Conservation (phyloP, 2,329 filamentous ascomycete species). For the Lasiodiplodia sp. region DNA sequence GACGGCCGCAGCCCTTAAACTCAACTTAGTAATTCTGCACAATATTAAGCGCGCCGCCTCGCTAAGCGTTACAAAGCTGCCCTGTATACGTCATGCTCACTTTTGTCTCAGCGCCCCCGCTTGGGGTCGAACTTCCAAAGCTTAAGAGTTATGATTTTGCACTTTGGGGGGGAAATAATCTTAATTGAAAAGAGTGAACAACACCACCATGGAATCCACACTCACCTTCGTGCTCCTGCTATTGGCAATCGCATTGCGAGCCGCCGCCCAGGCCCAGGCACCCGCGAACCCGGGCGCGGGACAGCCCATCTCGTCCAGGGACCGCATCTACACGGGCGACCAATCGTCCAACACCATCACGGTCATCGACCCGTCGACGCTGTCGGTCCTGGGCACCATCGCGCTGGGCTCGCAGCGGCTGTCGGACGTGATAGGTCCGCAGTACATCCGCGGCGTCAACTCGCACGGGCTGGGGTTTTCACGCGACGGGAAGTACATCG, state of each 20-base stretch:
- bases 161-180: no score
- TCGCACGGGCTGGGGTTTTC: constrained; percentile 29
- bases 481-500: constrained; percentile 30
- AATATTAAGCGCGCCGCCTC: background rate
- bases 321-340: constrained; percentile 31
- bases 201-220: no score
- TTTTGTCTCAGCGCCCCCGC: no score
- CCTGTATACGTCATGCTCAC: background rate
- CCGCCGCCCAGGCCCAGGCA: constrained; percentile 15
- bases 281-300: constrained; percentile 10
- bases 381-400: constrained; percentile 29
- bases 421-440: constrained; percentile 17
- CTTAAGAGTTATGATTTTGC: no score
- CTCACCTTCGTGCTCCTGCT: no score
- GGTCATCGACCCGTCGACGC: constrained; percentile 15
- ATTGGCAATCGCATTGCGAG: no score
- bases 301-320: constrained; percentile 10
- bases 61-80: background rate
- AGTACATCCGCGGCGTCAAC: constrained; percentile 29
- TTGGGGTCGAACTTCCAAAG: no score
- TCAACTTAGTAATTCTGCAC: background rate
- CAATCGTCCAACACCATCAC: constrained; percentile 31
- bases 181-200: no score
- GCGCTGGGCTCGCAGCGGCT: constrained; percentile 17
- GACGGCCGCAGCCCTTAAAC: background rate